These are phyloP conservation scores for Daldinia childiae DNA, from an alignment of 495 filamentous ascomycete genomes.

Conservation along the genomic window DNA sequence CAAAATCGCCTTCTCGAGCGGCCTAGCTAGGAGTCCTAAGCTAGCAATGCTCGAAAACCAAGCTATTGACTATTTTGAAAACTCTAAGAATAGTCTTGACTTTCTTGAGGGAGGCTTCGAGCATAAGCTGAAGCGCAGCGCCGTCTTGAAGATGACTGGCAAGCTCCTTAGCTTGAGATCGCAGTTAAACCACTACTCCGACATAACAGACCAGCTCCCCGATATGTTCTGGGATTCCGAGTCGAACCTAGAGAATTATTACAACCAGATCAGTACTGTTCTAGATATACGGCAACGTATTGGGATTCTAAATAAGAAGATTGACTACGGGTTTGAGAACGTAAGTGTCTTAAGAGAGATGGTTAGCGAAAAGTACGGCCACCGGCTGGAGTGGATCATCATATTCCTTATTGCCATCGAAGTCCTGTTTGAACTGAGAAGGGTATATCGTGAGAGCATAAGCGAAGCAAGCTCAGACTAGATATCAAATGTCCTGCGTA, in stretches of 20 bases:
- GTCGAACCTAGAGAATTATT: constrained; percentile 89
- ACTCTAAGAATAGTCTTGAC: constrained; percentile 68
- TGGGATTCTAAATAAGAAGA: constrained; percentile 91
- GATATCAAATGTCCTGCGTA: neutral
- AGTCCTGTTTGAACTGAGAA: constrained; percentile 70
- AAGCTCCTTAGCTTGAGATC: constrained; percentile 90
- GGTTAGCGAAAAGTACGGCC: constrained; percentile 87
- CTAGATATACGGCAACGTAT: constrained; percentile 94
- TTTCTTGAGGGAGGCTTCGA: constrained; percentile 80
- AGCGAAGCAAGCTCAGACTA: constrained; percentile 8
- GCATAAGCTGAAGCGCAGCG: constrained; percentile 72
- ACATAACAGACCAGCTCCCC: constrained; percentile 92
- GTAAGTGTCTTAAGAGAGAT: constrained; percentile 87
- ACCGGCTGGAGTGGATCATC: constrained; percentile 95
- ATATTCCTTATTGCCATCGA: constrained; percentile 93
- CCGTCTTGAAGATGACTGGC: constrained; percentile 92
- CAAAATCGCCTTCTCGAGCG: constrained; percentile 96
- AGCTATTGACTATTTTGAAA: constrained; percentile 81
- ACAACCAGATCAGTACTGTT: constrained; percentile 88
- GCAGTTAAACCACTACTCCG: constrained; percentile 95
- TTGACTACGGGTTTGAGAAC: constrained; percentile 97
- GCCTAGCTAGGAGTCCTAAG: constrained; percentile 94
- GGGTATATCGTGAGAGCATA: constrained; percentile 56
- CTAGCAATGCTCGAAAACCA: constrained; percentile 90
- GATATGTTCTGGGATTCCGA: constrained; percentile 97